These are phyloP conservation scores for Aspergillus cejpii DNA, from an alignment of 2,329 filamentous ascomycete species.

Conservation along the genomic window DNA sequence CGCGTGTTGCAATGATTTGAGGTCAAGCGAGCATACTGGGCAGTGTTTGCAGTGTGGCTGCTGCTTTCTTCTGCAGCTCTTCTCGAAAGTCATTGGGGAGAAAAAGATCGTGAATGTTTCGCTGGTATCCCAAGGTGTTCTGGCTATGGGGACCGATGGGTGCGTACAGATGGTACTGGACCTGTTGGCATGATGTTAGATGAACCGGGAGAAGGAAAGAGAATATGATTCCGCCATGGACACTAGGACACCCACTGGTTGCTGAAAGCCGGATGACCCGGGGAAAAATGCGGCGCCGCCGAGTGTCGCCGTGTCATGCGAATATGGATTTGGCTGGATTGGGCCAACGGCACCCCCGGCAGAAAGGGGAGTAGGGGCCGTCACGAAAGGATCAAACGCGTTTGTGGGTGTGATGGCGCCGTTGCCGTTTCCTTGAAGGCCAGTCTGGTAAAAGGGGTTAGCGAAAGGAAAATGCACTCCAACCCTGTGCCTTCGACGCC, in stretches of 20 bases:
- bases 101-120: constrained; percentile 84
- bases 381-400: constrained; percentile 59
- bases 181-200: constrained; percentile 36
- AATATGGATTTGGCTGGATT: constrained; percentile 66
- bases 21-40: constrained; percentile 52
- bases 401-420: constrained; percentile 45
- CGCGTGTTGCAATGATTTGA: background rate
- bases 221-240: background rate
- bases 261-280: constrained; percentile 52
- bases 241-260: constrained; percentile 51
- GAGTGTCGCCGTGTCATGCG: constrained; percentile 59
- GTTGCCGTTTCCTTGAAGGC: constrained; percentile 45
- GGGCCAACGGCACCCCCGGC: constrained; percentile 39
- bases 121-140: constrained; percentile 76
- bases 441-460: constrained; percentile 23
- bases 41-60: constrained; percentile 76
- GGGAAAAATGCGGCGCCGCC: constrained; percentile 61
- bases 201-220: constrained; percentile 2
- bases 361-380: constrained; percentile 50
- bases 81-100: constrained; percentile 79
- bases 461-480: constrained; percentile 10
- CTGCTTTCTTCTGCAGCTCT: constrained; percentile 80
- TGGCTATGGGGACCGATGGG: constrained; percentile 76
- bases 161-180: constrained; percentile 90
- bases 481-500: constrained; percentile 7